Base-by-base conservation (phyloP, 805 yeast genomes). In the Zygosaccharomyces bailii region DNA sequence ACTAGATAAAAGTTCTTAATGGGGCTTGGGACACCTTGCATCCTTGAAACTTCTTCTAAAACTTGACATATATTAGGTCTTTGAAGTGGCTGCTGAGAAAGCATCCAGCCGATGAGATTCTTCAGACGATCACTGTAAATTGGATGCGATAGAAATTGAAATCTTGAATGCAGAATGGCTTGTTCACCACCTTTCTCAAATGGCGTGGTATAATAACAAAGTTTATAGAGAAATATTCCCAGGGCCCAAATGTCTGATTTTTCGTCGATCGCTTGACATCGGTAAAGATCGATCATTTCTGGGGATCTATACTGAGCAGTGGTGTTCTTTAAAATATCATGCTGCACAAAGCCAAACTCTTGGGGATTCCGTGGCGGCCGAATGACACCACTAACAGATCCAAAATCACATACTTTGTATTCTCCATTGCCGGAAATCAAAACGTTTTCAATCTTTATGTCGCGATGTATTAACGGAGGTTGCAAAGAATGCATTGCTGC, bases 241-340 rank as follows among this genome's bases (percentile, higher is more conserved):
- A 86, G 61, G 0, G 95, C 95, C 95, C 95, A 86, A 17, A 86
- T 76, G 61, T 86, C 95, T 41, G 87, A 78, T 61, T 86, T 86
- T 59, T 86, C 93, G 63, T 85, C 86, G 40, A 86, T 80, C 9
- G 91, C 84, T 45, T 76, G 74, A 3, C 86, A 80, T 46, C 78
- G 73, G 40, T 78, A 73, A 25, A 86, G 68, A 57, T 86, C 91
- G 23, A 86, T 69, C 93, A 86, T 86, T 63, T 86, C 95, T 3
- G 95, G 95, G 3, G 89, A 72, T 52, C 95, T 71, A 60, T 86
- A 86, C 59, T 86, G 95, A 0, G 95, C 90, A 0, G 95, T 86
- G 1, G 95, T 86, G 63, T 85, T 85, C 45, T 78, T 82, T 74
- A 84, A 66, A 32, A 86, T 75, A 61, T 86, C 93, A 47, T 80